These are phyloP conservation scores for Lecanicillium sp. DNA, from an alignment of 2,329 filamentous ascomycete genomes.

Conservation along the genomic window DNA sequence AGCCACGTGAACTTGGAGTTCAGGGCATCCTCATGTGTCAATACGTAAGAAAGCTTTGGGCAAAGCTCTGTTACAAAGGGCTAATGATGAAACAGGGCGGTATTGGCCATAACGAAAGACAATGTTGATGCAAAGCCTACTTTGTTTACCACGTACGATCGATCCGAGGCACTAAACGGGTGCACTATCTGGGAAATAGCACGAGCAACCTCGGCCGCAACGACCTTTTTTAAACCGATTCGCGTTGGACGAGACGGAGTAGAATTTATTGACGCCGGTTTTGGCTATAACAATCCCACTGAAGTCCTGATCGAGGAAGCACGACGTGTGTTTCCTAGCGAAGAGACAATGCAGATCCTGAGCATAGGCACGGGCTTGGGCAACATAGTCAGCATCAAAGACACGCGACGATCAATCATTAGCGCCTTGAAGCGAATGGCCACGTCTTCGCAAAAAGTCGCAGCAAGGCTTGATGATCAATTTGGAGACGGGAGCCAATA, in stretches of 20 bases:
- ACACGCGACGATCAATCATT: constrained; percentile 15
- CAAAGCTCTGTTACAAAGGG: no score
- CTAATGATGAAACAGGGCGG: constrained; percentile 11
- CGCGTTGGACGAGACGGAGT: constrained; percentile 16
- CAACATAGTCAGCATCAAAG: constrained; percentile 11
- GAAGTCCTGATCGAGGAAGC: constrained; percentile 21
- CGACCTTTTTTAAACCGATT: constrained; percentile 21
- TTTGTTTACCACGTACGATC: constrained; percentile 19
- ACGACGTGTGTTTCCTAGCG: constrained; percentile 13
- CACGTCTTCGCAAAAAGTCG: no score
- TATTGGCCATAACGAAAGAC: constrained; percentile 20
- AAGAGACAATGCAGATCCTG: constrained; percentile 2
- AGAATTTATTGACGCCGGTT: constrained; percentile 21
- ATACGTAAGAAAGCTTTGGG: no score
- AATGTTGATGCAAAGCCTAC: constrained; percentile 17
- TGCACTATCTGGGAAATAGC: constrained; percentile 22
- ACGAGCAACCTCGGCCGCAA: constrained; percentile 13
- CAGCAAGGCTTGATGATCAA: no score
- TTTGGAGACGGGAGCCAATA: no score
- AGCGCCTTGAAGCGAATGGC: constrained; percentile 6
- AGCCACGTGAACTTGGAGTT: no score
- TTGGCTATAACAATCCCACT: constrained; percentile 23
- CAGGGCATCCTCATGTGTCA: no score
- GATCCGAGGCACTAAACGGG: constrained; percentile 9
- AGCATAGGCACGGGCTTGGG: neutral